Percentiles rank a stretch among this genome's conserved stretches.
Conservation (phyloP, 805 yeast genomes). For the Cyberlindnera misumaiensis region DNA sequence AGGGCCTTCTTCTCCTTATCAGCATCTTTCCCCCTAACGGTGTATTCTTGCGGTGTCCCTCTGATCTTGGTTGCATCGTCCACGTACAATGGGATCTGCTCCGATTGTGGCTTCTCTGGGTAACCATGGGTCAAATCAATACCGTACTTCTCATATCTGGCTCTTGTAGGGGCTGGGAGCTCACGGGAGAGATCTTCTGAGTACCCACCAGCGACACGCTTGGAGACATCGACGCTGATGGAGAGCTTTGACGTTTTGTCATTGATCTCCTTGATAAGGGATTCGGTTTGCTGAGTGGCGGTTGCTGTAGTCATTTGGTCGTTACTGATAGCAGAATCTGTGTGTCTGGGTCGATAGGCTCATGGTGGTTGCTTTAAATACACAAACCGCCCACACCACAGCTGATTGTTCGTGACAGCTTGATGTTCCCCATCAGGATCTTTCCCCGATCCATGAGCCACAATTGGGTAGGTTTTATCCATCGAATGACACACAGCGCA, state of each 20-base stretch:
- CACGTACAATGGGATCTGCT: constrained; percentile 30
- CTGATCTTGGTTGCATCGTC: constrained; percentile 36
- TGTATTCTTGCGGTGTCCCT: constrained; percentile 22
- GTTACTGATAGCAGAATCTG: too few relatives aligned
- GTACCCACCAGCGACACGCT: constrained; percentile 8
- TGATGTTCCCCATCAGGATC: too few relatives aligned
- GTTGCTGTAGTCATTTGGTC: too few relatives aligned
- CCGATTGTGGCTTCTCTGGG: constrained; percentile 29
- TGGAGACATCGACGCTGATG: constrained; percentile 6
- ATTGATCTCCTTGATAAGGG: neutral
- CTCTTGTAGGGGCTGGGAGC: constrained; percentile 23
- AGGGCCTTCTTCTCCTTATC: constrained; percentile 37
- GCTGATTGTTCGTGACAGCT: too few relatives aligned
- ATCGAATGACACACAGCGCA: too few relatives aligned
- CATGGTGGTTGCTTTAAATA: neutral
- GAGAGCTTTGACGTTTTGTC: neutral
- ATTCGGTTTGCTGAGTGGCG: too few relatives aligned
- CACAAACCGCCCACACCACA: too few relatives aligned
- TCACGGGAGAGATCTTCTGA: constrained; percentile 7
- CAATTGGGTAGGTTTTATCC: too few relatives aligned
- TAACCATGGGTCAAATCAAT: constrained; percentile 34
- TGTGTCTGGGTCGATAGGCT: too few relatives aligned
- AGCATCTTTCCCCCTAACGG: constrained; percentile 32
- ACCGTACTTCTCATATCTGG: constrained; percentile 29
- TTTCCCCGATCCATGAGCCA: too few relatives aligned